Percentiles rank a stretch among this genome's conserved stretches.
phyloP scores from a whole-genome alignment of 139 green algal species.

The Dunaliella primolecta region DNA sequence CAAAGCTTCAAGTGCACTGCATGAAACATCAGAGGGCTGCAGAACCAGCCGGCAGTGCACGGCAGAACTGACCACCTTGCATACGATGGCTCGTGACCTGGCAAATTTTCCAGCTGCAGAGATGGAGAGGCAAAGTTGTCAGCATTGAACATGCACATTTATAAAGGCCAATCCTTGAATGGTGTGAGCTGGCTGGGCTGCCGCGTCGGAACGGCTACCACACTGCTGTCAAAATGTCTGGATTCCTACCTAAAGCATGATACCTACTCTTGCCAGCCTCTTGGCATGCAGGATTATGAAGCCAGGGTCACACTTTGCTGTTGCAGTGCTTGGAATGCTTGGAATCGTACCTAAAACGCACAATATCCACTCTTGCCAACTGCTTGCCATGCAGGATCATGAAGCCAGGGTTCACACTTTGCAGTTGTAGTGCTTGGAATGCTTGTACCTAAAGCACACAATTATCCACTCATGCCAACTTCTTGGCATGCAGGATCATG shows the following conservation, averaged over 20 bases:
- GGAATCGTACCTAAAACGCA: too few relatives aligned
- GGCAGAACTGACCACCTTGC: too few relatives aligned
- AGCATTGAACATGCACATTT: neutral
- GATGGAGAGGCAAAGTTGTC: neutral
- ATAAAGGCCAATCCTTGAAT: too few relatives aligned
- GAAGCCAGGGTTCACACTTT: neutral
- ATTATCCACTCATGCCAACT: neutral
- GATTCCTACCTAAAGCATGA: neutral
- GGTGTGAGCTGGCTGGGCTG: too few relatives aligned
- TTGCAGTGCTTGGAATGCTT: too few relatives aligned
- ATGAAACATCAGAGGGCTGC: too few relatives aligned
- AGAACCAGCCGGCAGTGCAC: too few relatives aligned
- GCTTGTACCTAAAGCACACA: too few relatives aligned
- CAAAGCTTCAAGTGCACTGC: too few relatives aligned
- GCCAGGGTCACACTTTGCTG: neutral
- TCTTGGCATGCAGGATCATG: neutral
- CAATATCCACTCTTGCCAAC: neutral
- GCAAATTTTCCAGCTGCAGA: neutral
- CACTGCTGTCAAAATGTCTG: neutral
- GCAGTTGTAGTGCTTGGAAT: too few relatives aligned
- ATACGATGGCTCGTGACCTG: too few relatives aligned
- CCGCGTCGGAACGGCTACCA: too few relatives aligned
- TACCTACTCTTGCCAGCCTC: neutral
- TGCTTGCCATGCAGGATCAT: neutral
- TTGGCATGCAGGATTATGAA: neutral